Evolutionary conservation across 257 asterid genomes (phyloP), one percentile per base, ranked within the genome.

Genomic region (Plantago ovata): DNA sequence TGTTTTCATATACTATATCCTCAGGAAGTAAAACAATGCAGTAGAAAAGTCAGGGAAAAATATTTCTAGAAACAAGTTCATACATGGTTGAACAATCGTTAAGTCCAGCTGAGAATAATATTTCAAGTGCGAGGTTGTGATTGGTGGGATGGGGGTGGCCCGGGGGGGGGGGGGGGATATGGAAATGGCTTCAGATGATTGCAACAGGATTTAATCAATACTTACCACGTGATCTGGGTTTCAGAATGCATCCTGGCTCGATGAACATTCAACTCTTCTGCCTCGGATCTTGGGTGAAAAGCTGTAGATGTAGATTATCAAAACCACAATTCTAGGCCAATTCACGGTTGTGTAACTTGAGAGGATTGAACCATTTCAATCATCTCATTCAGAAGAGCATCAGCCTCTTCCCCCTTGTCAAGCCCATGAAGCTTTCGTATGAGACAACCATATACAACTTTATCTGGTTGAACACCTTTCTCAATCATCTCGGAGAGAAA

Each of bases 401-500:
- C 79, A 46, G 77, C 95, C 71, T 81, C 96, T 71, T 79, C 80
- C 46, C 58, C 36, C 39, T 81, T 55, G 33, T 96, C 95, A 43
- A 72, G 71, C 75, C 84, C 91, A 8, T 62, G 68, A 75, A 75
- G 83, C 76, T 83, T 84, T n/a, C 78, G 79, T 11, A 91, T 65
- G 24, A 91, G 85, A 72, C 92, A 81, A 62, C 76, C 72, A 77
- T 78, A 85, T 66, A 85, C 79, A 64, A 87, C 79, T 68, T 69
- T 87, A 73, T 91, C 96, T 24, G 94, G 92, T 58, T 69, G 63
- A 38, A 91, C 66, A 46, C 87, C 96, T 48, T 83, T 79, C 57
- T 63, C 84, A 70, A 78, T 79, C 98, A 91, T 91, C 79, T 87
- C 89, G 65, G 70, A 73, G 68, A 87, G 77, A 53, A 81, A 68